Evolutionary conservation across 441 rosid genomes (phyloP).

Genomic region (Bruguiera hainesii): DNA sequence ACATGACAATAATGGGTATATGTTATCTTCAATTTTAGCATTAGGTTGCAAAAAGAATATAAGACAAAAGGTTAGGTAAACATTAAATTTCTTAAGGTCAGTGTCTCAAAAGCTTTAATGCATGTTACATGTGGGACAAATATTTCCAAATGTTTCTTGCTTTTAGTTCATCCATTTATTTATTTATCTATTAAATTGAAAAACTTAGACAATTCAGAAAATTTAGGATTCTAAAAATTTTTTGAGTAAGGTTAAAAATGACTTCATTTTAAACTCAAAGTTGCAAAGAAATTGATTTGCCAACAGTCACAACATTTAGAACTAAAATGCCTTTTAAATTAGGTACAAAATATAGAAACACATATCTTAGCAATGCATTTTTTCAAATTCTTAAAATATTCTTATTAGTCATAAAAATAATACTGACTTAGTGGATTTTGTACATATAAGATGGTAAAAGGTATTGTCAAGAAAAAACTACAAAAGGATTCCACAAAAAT

Average conservation of each 20-base stretch:
- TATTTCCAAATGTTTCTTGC: too few relatives aligned
- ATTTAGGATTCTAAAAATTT: too few relatives aligned
- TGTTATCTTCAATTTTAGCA: slow-evolving; percentile 74
- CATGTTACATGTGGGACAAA: background rate
- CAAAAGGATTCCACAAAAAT: slow-evolving; percentile 5
- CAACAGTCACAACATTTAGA: background rate
- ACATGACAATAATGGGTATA: slow-evolving; percentile 76
- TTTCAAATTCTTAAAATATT: slow-evolving; percentile 32
- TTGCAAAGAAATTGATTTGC: background rate
- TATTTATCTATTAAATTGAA: too few relatives aligned
- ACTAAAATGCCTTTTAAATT: background rate
- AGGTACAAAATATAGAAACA: background rate
- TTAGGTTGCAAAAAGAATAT: slow-evolving; percentile 59
- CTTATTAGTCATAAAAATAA: slow-evolving; percentile 60
- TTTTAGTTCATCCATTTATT: too few relatives aligned
- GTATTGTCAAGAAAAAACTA: slow-evolving; percentile 78
- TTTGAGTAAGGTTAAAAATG: too few relatives aligned
- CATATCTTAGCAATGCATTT: slow-evolving; percentile 85
- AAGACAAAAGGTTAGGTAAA: background rate
- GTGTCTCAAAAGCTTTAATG: background rate
- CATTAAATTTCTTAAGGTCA: background rate
- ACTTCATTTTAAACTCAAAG: too few relatives aligned
- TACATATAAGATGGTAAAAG: slow-evolving; percentile 80
- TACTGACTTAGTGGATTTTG: slow-evolving; percentile 85
- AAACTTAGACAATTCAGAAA: too few relatives aligned